Base-by-base conservation (phyloP, 768 basidiomycete species). In the Filobasidium floriforme region DNA sequence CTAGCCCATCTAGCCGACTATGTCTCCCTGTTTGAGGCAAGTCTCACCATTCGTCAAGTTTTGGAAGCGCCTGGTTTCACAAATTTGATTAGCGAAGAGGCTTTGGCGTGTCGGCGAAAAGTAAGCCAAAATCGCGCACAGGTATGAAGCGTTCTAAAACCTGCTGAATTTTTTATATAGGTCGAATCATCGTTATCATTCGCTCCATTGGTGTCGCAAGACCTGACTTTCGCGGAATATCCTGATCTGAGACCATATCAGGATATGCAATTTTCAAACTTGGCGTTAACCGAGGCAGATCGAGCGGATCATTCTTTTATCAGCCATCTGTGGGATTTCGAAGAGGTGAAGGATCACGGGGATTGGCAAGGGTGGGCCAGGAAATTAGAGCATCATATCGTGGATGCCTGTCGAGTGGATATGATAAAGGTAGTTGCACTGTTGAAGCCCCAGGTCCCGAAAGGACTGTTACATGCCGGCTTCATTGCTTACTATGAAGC, bases 161-260 rank as follows among this genome's bases (percentile, higher is more conserved):
- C n/a, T n/a, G n/a, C n/a, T n/a, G n/a, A n/a, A n/a, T n/a, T n/a
- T n/a, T n/a, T n/a, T n/a, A n/a, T n/a, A 15, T 7, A 49, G 61
- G 60, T 62, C 32, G 59, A 51, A 4, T 41, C 12, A 0, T 41
- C 41, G 12, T 28, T 59, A 12, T n/a, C 41, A 3, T 64, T 68
- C 24, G 54, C 49, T 28, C 67, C 62, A 5, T n/a, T 59, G 3
- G 29, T 68, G 6, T 62, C 62, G 1, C 59, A 62, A 18, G n/a
- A 37, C 19, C n/a, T 51, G 14, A 44, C 28, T 11, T 44, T 60
- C 10, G 59, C 52, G 14, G 41, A 55, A 7, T 68, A 65, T 65
- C 67, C 67, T 15, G 67, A 68, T 22, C 46, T 68, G 7, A 12
- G 67, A 22, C 59, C 55, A 15, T 68, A 61, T 29, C 63, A 64